Percentiles rank a stretch among this genome's conserved stretches.
phyloP scores from a whole-genome alignment of 1,139 yeast genomes.

The Nakaseomyces glabratus region DNA sequence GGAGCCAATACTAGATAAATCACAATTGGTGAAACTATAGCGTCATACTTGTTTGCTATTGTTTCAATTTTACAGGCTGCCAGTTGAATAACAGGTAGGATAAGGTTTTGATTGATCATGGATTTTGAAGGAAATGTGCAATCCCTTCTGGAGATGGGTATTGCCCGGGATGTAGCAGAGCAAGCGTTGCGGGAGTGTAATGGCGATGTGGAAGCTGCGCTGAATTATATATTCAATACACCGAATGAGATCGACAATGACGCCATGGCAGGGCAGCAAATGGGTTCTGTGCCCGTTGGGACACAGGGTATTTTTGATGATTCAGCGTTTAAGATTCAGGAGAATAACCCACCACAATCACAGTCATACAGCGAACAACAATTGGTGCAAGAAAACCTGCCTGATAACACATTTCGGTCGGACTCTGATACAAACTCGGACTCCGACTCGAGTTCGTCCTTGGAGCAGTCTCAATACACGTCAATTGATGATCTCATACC shows the following conservation, averaged over 20 bases:
- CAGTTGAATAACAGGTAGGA: too few relatives aligned
- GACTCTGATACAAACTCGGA: background rate
- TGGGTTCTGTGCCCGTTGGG: background rate
- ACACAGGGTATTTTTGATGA: background rate
- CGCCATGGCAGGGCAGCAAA: background rate
- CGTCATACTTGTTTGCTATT: too few relatives aligned
- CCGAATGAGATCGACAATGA: background rate
- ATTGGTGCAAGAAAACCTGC: too few relatives aligned
- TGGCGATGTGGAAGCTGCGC: slow-evolving; percentile 26
- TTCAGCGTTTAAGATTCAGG: slow-evolving; percentile 1
- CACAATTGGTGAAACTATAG: too few relatives aligned
- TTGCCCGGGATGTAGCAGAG: slow-evolving; percentile 23
- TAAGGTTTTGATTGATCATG: too few relatives aligned
- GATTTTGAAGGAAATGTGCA: slow-evolving; percentile 8
- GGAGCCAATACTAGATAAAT: too few relatives aligned
- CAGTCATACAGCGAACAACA: too few relatives aligned
- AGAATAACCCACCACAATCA: too few relatives aligned
- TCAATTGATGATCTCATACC: slow-evolving; percentile 4
- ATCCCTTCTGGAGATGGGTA: slow-evolving; percentile 27
- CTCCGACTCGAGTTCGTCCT: slow-evolving; percentile 3
- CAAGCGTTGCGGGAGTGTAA: slow-evolving; percentile 21
- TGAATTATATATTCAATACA: slow-evolving; percentile 22
- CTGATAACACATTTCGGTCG: background rate
- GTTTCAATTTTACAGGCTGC: too few relatives aligned
- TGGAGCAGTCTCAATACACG: background rate